A percentile compares a stretch with the other conserved stretches of the same genome.
Conservation (phyloP, 2,329 filamentous ascomycete genomes). For the Didymellaceae sp. region DNA sequence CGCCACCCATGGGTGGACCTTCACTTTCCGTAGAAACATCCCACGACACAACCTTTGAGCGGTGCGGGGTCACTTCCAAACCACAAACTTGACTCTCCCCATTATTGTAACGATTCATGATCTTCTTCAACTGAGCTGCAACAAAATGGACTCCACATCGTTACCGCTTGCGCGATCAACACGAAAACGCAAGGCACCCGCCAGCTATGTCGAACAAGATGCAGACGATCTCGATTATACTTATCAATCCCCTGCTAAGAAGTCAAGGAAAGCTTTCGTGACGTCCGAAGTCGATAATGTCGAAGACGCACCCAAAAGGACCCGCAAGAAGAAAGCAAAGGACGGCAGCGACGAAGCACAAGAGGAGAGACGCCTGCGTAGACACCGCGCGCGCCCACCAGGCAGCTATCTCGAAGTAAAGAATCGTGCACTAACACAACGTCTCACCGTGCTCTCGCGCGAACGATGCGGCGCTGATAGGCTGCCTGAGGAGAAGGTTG, state of each 20-base stretch:
- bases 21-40: too few relatives aligned
- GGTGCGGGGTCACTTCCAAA: not conserved
- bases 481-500: slow-evolving; percentile 59
- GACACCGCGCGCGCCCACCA: slow-evolving; percentile 51
- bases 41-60: not conserved
- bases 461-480: slow-evolving; percentile 53
- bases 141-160: not conserved
- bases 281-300: slow-evolving; percentile 10
- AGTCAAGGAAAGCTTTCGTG: not conserved
- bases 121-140: too few relatives aligned
- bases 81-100: not conserved
- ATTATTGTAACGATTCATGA: too few relatives aligned
- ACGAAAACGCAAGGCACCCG: slow-evolving; percentile 33
- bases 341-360: slow-evolving; percentile 18
- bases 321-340: slow-evolving; percentile 29
- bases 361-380: slow-evolving; percentile 42
- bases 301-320: slow-evolving; percentile 20
- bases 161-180: slow-evolving; percentile 3
- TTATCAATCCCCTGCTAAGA: slow-evolving; percentile 14
- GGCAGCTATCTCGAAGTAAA: slow-evolving; percentile 56
- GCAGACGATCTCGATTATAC: slow-evolving; percentile 6
- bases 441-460: slow-evolving; percentile 65
- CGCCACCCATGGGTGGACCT: not conserved
- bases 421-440: slow-evolving; percentile 57
- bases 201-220: slow-evolving; percentile 9